These are phyloP conservation scores for Emmonsiellopsis sp. DNA, from an alignment of 2,329 filamentous ascomycete genomes.

Conservation along the genomic window DNA sequence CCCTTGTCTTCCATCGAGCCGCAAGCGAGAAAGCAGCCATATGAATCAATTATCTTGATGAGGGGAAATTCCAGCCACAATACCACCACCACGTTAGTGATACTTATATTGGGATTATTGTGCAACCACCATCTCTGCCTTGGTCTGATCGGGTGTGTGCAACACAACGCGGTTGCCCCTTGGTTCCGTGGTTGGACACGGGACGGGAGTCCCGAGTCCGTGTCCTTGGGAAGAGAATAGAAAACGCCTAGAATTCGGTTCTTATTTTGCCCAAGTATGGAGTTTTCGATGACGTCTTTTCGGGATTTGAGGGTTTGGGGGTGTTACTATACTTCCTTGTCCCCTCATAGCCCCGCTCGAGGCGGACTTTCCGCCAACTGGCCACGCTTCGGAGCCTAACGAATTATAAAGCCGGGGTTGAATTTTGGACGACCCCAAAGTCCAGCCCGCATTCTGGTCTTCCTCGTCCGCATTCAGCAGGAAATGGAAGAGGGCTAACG, in stretches of 20 bases:
- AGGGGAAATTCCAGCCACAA: no score
- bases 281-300: constrained; percentile 4
- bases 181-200: neutral
- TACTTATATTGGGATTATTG: neutral
- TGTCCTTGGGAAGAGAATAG: constrained; percentile 10
- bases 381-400: neutral
- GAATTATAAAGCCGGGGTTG: neutral
- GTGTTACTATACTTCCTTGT: neutral
- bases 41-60: neutral
- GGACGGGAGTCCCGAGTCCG: constrained; percentile 9
- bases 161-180: neutral
- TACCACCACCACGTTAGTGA: no score
- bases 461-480: neutral
- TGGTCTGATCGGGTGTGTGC: neutral
- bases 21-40: neutral
- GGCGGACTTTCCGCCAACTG: neutral
- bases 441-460: neutral
- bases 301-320: neutral
- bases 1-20: neutral
- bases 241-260: constrained; percentile 2
- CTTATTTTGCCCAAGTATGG: neutral
- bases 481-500: neutral
- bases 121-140: neutral
- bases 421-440: neutral
- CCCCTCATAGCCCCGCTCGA: neutral